Conservation (phyloP, 2,329 filamentous ascomycete species). For the Fusarium armeniacum region DNA sequence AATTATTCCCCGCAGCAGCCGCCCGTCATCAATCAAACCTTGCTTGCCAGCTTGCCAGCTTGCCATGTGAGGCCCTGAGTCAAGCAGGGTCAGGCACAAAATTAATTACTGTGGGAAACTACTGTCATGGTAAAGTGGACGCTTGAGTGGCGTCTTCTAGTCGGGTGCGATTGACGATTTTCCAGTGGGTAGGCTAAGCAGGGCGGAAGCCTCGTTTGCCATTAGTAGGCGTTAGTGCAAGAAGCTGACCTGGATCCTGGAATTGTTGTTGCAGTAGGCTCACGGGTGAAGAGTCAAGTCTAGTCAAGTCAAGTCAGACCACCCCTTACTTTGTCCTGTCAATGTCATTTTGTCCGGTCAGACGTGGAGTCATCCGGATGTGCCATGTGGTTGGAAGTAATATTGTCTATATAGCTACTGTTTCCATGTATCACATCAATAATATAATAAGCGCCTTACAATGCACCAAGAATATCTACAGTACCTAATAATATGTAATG, state of each 20-base stretch:
- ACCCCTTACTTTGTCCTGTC: constrained; percentile 34
- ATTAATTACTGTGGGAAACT: constrained; percentile 9
- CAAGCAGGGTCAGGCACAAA: constrained; percentile 25
- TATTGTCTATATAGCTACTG: not conserved
- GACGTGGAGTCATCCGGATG: constrained; percentile 7
- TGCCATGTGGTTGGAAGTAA: constrained; percentile 11
- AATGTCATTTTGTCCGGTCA: constrained; percentile 14
- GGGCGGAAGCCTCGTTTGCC: constrained; percentile 31
- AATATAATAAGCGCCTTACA: constrained; percentile 20
- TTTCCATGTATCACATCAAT: constrained; percentile 11
- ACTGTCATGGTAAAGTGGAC: constrained; percentile 34
- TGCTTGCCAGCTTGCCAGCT: not conserved
- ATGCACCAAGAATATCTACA: not conserved
- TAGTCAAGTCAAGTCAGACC: not conserved
- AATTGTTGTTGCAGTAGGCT: constrained; percentile 4
- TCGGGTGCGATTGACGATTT: constrained; percentile 34
- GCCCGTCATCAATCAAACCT: constrained; percentile 18
- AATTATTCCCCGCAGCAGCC: constrained; percentile 36
- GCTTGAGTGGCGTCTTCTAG: constrained; percentile 37
- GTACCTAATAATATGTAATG: not conserved
- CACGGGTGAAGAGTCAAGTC: constrained; percentile 2
- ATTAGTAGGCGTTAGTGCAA: constrained; percentile 39
- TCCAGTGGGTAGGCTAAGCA: constrained; percentile 31
- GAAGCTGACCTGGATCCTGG: constrained; percentile 20
- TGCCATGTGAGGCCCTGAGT: constrained; percentile 13